Percentiles rank a stretch among this genome's conserved stretches.
Conservation (phyloP, 1,139 yeast species). For the Yamadazyma blattariae region DNA sequence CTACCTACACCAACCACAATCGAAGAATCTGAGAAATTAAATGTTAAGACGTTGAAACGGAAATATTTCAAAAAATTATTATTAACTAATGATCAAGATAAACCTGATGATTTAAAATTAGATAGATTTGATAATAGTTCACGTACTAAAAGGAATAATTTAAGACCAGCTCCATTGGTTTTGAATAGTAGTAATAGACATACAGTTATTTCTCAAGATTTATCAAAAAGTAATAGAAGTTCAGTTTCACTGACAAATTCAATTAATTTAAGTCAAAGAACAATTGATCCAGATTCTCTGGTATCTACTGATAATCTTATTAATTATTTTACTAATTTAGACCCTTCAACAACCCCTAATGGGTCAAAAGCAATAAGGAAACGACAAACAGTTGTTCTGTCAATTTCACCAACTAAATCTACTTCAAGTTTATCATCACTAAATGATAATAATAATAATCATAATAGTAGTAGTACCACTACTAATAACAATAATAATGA, state of each 20-base stretch:
- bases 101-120: conserved; percentile 11
- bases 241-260: conserved; percentile 6
- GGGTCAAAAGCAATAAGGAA: conserved; percentile 14
- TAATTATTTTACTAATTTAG: conserved; percentile 31
- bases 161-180: conserved; percentile 24
- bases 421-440: conserved; percentile 17
- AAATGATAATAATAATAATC: conserved; percentile 6
- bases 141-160: conserved; percentile 15
- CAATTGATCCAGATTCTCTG: conserved; percentile 29
- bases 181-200: conserved; percentile 1
- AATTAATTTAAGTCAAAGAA: conserved; percentile 22
- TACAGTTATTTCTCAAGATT: conserved; percentile 4
- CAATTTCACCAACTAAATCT: conserved; percentile 44
- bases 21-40: conserved; percentile 26
- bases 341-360: conserved; percentile 22
- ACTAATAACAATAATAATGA: too few species aligned
- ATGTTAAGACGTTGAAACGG: conserved; percentile 63
- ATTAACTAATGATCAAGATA: conserved; percentile 20
- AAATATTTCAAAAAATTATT: conserved; percentile 73
- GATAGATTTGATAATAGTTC: conserved; percentile 13
- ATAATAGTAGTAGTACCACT: too few species aligned
- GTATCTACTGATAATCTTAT: conserved; percentile 23
- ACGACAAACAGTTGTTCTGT: conserved; percentile 44
- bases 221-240: conserved; percentile 1
- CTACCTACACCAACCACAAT: background rate